Base-by-base conservation (phyloP, 1,284 basidiomycete species). In the Cryptococcus amylolentus region DNA sequence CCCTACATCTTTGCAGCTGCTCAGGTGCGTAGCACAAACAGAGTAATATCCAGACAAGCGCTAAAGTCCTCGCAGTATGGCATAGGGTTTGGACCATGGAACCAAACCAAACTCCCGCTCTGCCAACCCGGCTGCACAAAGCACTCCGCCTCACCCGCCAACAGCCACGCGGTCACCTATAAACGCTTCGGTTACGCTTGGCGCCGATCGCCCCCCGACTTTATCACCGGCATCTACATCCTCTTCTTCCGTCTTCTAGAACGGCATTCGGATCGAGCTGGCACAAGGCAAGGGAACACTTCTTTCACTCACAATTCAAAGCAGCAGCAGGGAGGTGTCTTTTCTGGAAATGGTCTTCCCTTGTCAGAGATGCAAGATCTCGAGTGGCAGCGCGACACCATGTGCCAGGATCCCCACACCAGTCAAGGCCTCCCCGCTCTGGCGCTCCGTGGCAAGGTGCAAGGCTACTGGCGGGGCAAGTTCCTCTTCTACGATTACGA, bases 401-500 rank as follows among this genome's bases (percentile, higher is more conserved):
- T 69, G 35, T 80, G 79, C 60, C 72, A 76, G 47, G 76, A 79
- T 47, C 77, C 81, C 0, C 69, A 75, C 55, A 66, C 65, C 16
- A 77, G 77, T 0, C 71, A 65, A 3, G 80, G 80, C 7, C 65
- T 82, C 8, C 75, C 77, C 1, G 69, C 77, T 0, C 57, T 78
- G 10, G 70, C 75, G 42, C 78, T 74, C 57, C 64, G 68, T 2
- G 78, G 79, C 38, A 62, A 71, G 27, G 58, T 81, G n/a, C 60
- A 75, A 35, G 81, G 81, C 0, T 75, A 71, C 42, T 82, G 80
- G 80, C 75, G 80, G 48, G 81, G 80, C 2, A 70, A 78, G n/a
- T 80, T 81, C 60, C 68, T 78, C 48, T 82, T 81, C 61, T 81
- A 80, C 64, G 80, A 82, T 62, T 81, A 81, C 57, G 79, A 80